These are phyloP conservation scores for Astrocystis sublimbata DNA, from an alignment of 495 filamentous ascomycete species.

Conservation along the genomic window DNA sequence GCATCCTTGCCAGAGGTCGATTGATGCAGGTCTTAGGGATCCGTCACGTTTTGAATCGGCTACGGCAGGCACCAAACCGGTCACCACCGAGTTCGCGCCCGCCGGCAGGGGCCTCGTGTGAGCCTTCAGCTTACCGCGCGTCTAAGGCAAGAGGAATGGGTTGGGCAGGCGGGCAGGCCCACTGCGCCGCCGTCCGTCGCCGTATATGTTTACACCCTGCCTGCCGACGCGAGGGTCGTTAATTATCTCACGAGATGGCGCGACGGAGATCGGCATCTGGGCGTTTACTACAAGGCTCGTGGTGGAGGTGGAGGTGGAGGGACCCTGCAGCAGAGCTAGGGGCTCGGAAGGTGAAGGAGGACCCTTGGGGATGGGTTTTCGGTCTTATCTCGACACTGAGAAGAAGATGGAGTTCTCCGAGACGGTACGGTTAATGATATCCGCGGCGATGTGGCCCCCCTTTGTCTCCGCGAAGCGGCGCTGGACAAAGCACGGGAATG, in stretches of 20 bases:
- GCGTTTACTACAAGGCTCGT: constrained; percentile 28
- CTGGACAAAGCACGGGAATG: constrained; percentile 15
- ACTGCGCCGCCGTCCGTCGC: constrained; percentile 16
- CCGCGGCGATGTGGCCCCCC: constrained; percentile 30
- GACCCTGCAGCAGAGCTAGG: neutral
- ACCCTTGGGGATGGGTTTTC: constrained; percentile 7
- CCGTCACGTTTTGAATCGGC: constrained; percentile 47
- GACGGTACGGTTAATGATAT: constrained; percentile 22
- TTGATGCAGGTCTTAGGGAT: constrained; percentile 46
- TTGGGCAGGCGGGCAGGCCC: constrained; percentile 25
- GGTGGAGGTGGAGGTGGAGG: constrained; percentile 6
- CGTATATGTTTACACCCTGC: constrained; percentile 20
- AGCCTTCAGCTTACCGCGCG: constrained; percentile 26
- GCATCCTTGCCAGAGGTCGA: constrained; percentile 45
- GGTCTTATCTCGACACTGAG: constrained; percentile 5
- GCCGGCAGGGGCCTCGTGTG: constrained; percentile 22
- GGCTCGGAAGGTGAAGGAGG: neutral
- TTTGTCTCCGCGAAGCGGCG: constrained; percentile 23
- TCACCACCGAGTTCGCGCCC: constrained; percentile 49
- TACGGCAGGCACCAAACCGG: constrained; percentile 53
- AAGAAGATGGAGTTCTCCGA: constrained; percentile 25
- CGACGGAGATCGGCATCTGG: constrained; percentile 30
- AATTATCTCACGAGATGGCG: constrained; percentile 36
- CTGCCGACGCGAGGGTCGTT: constrained; percentile 27
- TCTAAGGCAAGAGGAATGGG: constrained; percentile 30